Base-by-base conservation (phyloP, 1,284 basidiomycete genomes). In the Acaromyces ingoldii region DNA sequence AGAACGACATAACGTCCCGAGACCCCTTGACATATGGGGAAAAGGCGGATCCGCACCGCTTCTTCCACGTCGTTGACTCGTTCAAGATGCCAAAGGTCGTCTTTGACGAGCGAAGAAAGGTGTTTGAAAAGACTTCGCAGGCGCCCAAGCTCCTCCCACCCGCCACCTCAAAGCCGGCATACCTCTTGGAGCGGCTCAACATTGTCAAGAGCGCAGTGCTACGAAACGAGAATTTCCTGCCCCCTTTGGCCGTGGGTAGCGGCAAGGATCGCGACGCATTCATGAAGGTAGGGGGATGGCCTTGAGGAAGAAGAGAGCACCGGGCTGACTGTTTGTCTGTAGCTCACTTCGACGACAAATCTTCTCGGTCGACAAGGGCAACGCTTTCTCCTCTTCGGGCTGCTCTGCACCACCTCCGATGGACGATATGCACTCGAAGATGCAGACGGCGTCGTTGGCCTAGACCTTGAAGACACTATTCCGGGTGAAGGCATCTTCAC, bases 401-500 rank as follows among this genome's bases (percentile, higher is more conserved):
- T 97, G 85, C 82, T 99, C 4, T 81, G 85, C 1, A 86, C 91
- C 58, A 85, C 87, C 51, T 89, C 91, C 65, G 89, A 95, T 76
- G 92, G 92, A 0, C 85, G 84, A 61, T 78, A 96, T 42, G 91
- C 86, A 67, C 79, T 99, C 5, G 95, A 98, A 77, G 95, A 99
- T 74, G 81, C 88, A 15, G 95, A 99, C 65, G 95, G 93, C 2
- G 80, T 80, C 21, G 92, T 98, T 0, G 85, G 85, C 47, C 80
- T 99, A 26, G 91, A 98, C 74, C 86, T 97, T 66, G 84, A 86
- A 4, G 85, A 88, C 65, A 82, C 93, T 21, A 53, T 60, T 56
- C 92, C 93, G 4, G 91, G 91, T 39, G 92, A 96, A 74, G 95
- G 95, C 0, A 77, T 99, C 13, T 98, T 97, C 71, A 96, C 92